phyloP scores from a whole-genome alignment of 495 filamentous ascomycete genomes.

The Filosporella fistucella region DNA sequence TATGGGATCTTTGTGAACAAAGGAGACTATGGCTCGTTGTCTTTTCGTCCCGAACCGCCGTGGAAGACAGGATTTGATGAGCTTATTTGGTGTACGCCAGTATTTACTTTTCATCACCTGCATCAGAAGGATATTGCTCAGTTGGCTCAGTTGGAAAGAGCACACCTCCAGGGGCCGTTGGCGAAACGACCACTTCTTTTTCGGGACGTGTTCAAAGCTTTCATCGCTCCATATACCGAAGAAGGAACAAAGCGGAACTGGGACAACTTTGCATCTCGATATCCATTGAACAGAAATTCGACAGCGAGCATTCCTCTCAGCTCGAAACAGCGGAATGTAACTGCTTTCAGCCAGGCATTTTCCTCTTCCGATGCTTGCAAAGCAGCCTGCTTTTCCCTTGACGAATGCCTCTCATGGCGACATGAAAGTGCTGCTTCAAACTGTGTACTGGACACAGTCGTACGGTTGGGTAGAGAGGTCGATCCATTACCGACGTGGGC shows the following conservation, averaged over 20 bases:
- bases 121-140: neutral
- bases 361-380: neutral
- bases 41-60: conserved; percentile 1
- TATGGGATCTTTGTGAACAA: neutral
- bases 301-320: neutral
- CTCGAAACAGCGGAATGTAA: too few species aligned
- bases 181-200: neutral
- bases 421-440: neutral
- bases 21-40: neutral
- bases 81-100: neutral
- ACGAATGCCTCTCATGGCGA: neutral
- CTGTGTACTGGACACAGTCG: neutral
- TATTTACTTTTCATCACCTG: neutral
- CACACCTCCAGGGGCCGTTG: neutral
- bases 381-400: neutral
- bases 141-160: neutral
- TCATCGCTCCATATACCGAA: neutral
- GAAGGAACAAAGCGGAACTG: neutral
- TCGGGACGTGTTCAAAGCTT: neutral
- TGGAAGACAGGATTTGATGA: conserved; percentile 1
- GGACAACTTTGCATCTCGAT: neutral
- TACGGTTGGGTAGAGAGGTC: neutral
- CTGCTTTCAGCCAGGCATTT: neutral
- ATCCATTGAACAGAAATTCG: neutral
- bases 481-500: neutral